A percentile compares a stretch with the other conserved stretches of the same genome.
phyloP scores from a whole-genome alignment of 2,329 filamentous ascomycete genomes.

The Pseudocercospora crystallina region DNA sequence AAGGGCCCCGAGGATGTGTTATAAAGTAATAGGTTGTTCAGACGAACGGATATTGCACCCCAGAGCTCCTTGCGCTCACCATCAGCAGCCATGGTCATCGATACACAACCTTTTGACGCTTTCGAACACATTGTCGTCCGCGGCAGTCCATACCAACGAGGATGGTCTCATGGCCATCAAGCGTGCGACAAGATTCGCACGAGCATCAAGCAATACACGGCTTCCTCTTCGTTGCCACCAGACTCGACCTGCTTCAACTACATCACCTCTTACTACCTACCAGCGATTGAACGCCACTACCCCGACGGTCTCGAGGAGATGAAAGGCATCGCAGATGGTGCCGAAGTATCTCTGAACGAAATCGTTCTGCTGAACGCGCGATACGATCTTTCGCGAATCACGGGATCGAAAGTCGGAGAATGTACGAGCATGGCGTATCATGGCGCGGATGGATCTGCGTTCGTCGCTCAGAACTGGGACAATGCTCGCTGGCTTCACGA shows the following conservation, averaged over 20 bases:
- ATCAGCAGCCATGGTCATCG: too few species aligned
- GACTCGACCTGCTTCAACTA: neutral
- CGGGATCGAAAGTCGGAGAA: neutral
- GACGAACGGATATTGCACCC: too few species aligned
- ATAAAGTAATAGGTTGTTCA: too few species aligned
- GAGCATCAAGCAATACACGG: neutral
- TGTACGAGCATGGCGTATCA: conserved; percentile 1
- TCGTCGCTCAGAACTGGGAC: too few species aligned
- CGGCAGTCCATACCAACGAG: neutral
- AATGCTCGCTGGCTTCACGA: too few species aligned
- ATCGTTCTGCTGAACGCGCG: neutral
- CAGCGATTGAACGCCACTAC: neutral
- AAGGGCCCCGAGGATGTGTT: too few species aligned
- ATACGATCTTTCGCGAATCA: neutral
- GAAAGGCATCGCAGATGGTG: neutral
- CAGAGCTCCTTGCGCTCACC: too few species aligned
- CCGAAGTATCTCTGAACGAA: neutral
- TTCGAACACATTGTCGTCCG: too few species aligned
- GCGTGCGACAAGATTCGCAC: neutral
- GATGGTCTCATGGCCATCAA: neutral
- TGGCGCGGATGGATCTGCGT: neutral
- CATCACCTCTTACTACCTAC: neutral
- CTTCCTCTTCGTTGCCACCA: neutral
- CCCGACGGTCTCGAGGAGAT: neutral
- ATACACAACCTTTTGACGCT: too few species aligned